phyloP scores from a whole-genome alignment of 495 filamentous ascomycete species.

The Tuber borchii region DNA sequence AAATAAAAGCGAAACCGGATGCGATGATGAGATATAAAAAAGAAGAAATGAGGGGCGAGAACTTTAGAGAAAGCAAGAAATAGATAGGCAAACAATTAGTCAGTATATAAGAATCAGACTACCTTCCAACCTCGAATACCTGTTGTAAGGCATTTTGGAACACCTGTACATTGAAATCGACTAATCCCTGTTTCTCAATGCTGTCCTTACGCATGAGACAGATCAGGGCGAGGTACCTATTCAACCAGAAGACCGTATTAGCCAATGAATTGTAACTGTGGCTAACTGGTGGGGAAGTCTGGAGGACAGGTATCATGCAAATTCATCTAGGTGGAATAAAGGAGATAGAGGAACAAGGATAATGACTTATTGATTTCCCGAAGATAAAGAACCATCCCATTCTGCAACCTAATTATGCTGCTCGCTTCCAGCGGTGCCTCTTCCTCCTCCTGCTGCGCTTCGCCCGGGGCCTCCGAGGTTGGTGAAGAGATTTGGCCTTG shows the following conservation, averaged over 20 bases:
- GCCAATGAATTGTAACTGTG: neutral
- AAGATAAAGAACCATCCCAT: slow-evolving; percentile 41
- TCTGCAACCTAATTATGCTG: slow-evolving; percentile 40
- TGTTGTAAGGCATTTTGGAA: slow-evolving; percentile 56
- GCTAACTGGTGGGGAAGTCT: neutral
- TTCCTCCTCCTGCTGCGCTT: slow-evolving; percentile 3
- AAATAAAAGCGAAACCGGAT: neutral
- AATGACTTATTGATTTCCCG: slow-evolving; percentile 41
- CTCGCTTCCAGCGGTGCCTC: slow-evolving; percentile 34
- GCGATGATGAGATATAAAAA: neutral
- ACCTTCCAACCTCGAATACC: slow-evolving; percentile 49
- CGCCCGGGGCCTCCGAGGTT: slow-evolving; percentile 2
- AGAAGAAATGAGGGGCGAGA: neutral
- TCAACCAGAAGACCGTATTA: slow-evolving; percentile 7
- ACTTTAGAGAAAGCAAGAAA: neutral
- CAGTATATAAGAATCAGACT: neutral
- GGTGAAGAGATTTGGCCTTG: slow-evolving; percentile 12
- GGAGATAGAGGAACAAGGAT: slow-evolving; percentile 8
- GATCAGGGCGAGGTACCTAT: slow-evolving; percentile 40
- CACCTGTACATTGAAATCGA: slow-evolving; percentile 57
- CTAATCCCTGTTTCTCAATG: slow-evolving; percentile 52
- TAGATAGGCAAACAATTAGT: neutral
- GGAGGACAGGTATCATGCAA: neutral
- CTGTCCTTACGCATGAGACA: slow-evolving; percentile 42
- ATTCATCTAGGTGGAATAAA: neutral